Evolutionary conservation across 148 eudicot genomes (phyloP).

Genomic region (Chenopodium quinoa): DNA sequence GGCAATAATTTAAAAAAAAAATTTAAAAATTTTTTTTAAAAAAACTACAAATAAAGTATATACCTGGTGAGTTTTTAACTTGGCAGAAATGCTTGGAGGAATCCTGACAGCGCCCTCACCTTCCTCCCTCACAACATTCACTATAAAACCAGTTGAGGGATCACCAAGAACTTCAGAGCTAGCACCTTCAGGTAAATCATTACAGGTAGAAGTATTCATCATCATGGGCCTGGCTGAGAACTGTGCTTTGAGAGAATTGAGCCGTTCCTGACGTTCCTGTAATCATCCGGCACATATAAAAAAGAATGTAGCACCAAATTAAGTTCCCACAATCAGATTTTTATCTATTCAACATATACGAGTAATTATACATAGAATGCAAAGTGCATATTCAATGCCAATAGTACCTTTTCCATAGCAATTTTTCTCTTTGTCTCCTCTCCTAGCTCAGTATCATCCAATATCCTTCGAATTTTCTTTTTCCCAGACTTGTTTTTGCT

Average conservation of each 20-base stretch:
- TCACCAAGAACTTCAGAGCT: conserved; percentile 78
- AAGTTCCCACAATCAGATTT: neutral
- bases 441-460: conserved; percentile 94
- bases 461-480: conserved; percentile 89
- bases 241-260: conserved; percentile 79
- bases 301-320: neutral
- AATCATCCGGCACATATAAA: conserved; percentile 16
- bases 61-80: conserved; percentile 91
- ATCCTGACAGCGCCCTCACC: conserved; percentile 93
- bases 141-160: conserved; percentile 70
- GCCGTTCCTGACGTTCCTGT: conserved; percentile 95
- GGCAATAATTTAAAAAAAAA: neutral
- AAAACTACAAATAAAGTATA: neutral
- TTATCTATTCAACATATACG: neutral
- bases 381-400: neutral
- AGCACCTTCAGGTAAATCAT: conserved; percentile 56
- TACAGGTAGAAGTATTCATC: conserved; percentile 39
- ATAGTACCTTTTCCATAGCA: conserved; percentile 90
- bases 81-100: conserved; percentile 85
- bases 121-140: conserved; percentile 87
- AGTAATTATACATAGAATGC: neutral
- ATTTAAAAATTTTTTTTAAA: too few relatives aligned
- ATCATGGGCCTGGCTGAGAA: conserved; percentile 53
- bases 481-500: conserved; percentile 58
- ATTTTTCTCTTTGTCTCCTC: conserved; percentile 97